Conservation (phyloP, 805 yeast species). For the Spencermartinsiella europaea region DNA sequence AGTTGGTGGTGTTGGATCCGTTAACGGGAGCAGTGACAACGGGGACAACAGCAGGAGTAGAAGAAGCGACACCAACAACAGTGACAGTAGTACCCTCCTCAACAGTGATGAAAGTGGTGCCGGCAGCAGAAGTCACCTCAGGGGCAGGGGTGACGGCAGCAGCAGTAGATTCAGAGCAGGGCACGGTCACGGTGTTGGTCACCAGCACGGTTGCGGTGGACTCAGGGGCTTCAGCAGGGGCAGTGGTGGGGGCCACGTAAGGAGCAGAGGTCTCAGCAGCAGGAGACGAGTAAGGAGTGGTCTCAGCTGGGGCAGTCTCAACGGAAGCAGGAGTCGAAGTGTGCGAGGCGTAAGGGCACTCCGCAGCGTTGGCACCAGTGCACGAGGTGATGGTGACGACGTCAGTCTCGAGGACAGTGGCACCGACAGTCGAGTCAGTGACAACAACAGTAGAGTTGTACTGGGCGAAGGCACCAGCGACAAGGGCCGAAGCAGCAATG, state of each 20-base stretch:
- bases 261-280: constrained; percentile 2
- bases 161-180: constrained; percentile 1
- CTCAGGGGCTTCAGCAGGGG: constrained; percentile 5
- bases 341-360: constrained; percentile 21
- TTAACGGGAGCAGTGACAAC: constrained; percentile 5
- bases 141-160: constrained; percentile 3
- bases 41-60: constrained; percentile 8
- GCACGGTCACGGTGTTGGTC: constrained; percentile 1
- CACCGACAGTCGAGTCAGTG: constrained; percentile 9
- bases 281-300: constrained; percentile 4
- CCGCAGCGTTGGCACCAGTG: constrained; percentile 25
- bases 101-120: constrained; percentile 17
- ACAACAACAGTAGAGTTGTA: constrained; percentile 13
- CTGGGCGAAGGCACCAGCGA: constrained; percentile 15
- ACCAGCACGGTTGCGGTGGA: constrained; percentile 2
- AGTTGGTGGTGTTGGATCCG: not conserved
- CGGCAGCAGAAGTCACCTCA: constrained; percentile 4
- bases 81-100: constrained; percentile 17
- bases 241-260: constrained; percentile 2
- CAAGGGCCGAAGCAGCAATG: constrained; percentile 16
- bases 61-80: constrained; percentile 11
- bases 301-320: constrained; percentile 1
- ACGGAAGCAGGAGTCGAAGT: constrained; percentile 8
- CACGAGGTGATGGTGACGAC: constrained; percentile 29
- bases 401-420: constrained; percentile 21